Percentiles rank a stretch among this genome's conserved stretches.
Conservation (phyloP, 2,329 filamentous ascomycete species). For the Aspergillus ustus region DNA sequence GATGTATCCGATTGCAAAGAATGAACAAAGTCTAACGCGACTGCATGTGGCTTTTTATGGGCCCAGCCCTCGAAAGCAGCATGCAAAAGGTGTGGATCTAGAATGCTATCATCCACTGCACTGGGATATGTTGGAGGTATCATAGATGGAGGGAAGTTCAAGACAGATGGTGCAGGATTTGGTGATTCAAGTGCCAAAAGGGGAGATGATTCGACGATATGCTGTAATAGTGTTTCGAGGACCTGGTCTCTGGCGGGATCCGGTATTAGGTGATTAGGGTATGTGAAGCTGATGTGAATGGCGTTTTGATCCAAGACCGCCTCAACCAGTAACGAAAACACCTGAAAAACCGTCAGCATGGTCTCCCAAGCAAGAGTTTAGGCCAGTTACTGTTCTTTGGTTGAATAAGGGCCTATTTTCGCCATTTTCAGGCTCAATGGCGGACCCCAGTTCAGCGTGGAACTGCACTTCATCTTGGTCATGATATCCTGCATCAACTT, state of each 20-base stretch:
- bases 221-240: constrained; percentile 22
- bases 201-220: constrained; percentile 22
- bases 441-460: constrained; percentile 24
- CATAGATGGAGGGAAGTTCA: constrained; percentile 33
- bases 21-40: constrained; percentile 35
- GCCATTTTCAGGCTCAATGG: constrained; percentile 23
- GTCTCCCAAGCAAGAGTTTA: not conserved
- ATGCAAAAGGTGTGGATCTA: constrained; percentile 28
- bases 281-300: constrained; percentile 25
- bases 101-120: not conserved
- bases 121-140: constrained; percentile 25
- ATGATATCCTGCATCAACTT: constrained; percentile 19
- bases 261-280: constrained; percentile 26
- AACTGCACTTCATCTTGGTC: constrained; percentile 29
- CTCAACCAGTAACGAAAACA: constrained; percentile 23
- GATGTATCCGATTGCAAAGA: constrained; percentile 24
- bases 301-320: not conserved
- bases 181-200: constrained; percentile 9
- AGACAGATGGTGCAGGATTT: constrained; percentile 26
- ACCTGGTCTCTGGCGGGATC: constrained; percentile 26
- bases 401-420: constrained; percentile 6
- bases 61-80: constrained; percentile 33
- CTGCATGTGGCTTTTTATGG: constrained; percentile 24
- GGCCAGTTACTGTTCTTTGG: constrained; percentile 18
- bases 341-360: constrained; percentile 20